Evolutionary conservation across 495 filamentous ascomycete genomes (phyloP).

Genomic region (Lindgomyces ingoldianus): DNA sequence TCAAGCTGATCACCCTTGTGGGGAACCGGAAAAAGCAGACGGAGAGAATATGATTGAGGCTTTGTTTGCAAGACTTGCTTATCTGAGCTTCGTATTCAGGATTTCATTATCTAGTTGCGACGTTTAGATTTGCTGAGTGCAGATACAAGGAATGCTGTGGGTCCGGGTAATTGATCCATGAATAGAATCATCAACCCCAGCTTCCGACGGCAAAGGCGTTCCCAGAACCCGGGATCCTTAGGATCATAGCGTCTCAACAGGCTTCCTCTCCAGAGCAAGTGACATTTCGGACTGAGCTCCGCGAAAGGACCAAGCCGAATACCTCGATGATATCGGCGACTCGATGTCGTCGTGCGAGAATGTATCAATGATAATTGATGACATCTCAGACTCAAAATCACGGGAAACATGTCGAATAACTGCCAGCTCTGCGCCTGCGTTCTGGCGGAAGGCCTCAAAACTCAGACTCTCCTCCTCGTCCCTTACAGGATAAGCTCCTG

Average conservation of each 20-base stretch:
- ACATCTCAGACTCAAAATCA: background rate
- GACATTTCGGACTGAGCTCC: background rate
- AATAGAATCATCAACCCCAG: background rate
- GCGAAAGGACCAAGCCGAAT: no score
- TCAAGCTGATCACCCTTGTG: background rate
- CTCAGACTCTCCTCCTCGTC: background rate
- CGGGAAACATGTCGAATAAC: background rate
- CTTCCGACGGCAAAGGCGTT: background rate
- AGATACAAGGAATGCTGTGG: background rate
- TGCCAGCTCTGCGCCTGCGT: background rate
- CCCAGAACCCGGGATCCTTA: background rate
- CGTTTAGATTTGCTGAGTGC: background rate
- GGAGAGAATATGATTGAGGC: background rate
- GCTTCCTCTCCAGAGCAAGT: background rate
- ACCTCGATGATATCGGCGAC: no score
- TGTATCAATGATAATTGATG: background rate
- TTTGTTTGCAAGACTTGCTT: background rate
- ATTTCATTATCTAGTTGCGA: background rate
- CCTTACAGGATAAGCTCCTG: background rate
- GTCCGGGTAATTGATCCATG: background rate
- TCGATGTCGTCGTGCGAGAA: no score
- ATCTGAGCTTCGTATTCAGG: background rate
- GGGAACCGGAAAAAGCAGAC: slow-evolving; percentile 12
- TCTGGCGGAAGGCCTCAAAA: no score
- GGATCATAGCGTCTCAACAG: background rate